These are phyloP conservation scores for Lyophyllum semitale DNA, from an alignment of 768 basidiomycete genomes.

Conservation along the genomic window DNA sequence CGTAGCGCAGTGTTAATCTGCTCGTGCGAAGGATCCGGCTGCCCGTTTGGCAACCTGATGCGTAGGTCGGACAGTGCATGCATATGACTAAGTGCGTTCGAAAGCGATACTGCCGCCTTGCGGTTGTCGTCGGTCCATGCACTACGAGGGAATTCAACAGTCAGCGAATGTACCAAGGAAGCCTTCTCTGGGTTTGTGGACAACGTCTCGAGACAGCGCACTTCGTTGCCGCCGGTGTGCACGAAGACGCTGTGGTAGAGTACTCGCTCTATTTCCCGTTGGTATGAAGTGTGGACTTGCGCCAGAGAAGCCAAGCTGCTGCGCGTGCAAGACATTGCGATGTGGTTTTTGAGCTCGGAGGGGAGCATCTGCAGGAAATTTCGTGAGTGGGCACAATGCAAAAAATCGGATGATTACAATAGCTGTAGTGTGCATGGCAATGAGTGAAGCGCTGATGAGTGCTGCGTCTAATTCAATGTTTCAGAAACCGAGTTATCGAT, in stretches of 20 bases:
- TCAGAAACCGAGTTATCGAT: no score
- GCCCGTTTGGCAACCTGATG: not conserved
- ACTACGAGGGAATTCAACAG: not conserved
- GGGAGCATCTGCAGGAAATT: not conserved
- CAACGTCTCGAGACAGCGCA: not conserved
- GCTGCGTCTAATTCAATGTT: no score
- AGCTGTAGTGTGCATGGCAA: not conserved
- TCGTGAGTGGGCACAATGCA: not conserved
- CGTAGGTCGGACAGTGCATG: not conserved
- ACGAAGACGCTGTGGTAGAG: not conserved
- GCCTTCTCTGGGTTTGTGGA: not conserved
- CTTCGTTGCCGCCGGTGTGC: not conserved
- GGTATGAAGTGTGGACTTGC: not conserved
- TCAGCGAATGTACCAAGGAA: not conserved
- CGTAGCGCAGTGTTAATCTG: not conserved
- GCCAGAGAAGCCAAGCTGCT: not conserved
- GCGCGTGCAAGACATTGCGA: conserved; percentile 1
- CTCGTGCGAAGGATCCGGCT: not conserved
- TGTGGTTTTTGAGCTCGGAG: not conserved
- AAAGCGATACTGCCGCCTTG: not conserved
- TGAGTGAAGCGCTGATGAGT: no score
- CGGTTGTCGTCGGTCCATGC: not conserved
- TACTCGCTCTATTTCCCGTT: not conserved
- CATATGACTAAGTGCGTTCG: not conserved
- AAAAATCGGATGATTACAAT: not conserved